phyloP scores from a whole-genome alignment of 257 asterid genomes.

The Lycium barbarum region DNA sequence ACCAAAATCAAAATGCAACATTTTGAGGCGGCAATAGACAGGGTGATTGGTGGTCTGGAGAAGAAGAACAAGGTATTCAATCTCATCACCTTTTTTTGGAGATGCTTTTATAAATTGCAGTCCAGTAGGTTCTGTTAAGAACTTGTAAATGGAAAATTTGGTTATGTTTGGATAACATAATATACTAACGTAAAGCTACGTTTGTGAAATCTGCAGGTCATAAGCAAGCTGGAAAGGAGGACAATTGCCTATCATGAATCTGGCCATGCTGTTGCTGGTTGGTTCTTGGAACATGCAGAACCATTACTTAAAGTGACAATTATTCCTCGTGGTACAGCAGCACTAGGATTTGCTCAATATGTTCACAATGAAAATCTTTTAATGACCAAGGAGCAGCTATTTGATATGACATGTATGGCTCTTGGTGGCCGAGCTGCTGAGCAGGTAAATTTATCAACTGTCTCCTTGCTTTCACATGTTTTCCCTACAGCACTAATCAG shows the following conservation, averaged over 20 bases:
- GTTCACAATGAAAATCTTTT: constrained; percentile 93
- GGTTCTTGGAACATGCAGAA: constrained; percentile 91
- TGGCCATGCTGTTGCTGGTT: constrained; percentile 94
- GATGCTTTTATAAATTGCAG: constrained; percentile 20
- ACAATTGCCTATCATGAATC: constrained; percentile 98
- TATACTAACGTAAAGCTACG: background rate
- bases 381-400: constrained; percentile 91
- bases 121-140: background rate
- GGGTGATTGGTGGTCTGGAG: constrained; percentile 92
- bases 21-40: constrained; percentile 88
- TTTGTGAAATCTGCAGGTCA: constrained; percentile 58
- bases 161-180: background rate
- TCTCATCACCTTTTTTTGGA: background rate
- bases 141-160: background rate
- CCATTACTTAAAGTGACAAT: constrained; percentile 92
- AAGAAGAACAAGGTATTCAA: constrained; percentile 75
- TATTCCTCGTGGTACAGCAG: constrained; percentile 96
- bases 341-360: constrained; percentile 95
- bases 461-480: background rate
- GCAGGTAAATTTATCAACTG: constrained; percentile 52
- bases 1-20: constrained; percentile 66
- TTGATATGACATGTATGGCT: constrained; percentile 97
- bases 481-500: background rate
- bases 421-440: constrained; percentile 99
- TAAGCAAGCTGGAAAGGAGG: constrained; percentile 81